Percentiles rank a stretch among this genome's conserved stretches.
phyloP scores from a whole-genome alignment of 2,329 filamentous ascomycete genomes.

The Hymenoscyphus scutula region DNA sequence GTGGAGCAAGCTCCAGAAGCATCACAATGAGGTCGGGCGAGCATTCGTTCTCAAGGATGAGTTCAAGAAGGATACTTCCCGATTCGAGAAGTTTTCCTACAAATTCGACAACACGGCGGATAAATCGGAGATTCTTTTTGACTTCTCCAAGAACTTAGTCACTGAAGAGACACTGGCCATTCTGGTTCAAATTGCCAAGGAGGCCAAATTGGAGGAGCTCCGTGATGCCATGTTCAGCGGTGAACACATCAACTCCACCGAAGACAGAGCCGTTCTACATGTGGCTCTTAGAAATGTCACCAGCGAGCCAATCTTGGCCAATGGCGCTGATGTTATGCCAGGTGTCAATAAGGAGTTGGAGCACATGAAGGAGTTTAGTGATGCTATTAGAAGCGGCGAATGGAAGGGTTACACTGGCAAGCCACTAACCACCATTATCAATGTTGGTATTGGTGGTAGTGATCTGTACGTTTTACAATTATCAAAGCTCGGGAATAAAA shows the following conservation, averaged over 20 bases:
- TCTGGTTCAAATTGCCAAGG: slow-evolving; percentile 84
- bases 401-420: slow-evolving; percentile 99
- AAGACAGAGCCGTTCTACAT: slow-evolving; percentile 94
- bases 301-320: slow-evolving; percentile 78
- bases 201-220: slow-evolving; percentile 88
- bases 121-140: slow-evolving; percentile 85
- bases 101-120: slow-evolving; percentile 78
- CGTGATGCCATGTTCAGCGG: slow-evolving; percentile 97
- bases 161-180: slow-evolving; percentile 87
- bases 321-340: slow-evolving; percentile 90
- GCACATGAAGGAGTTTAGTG: slow-evolving; percentile 98
- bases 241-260: slow-evolving; percentile 99
- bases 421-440: slow-evolving; percentile 94
- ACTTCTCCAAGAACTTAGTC: slow-evolving; percentile 99
- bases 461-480: slow-evolving; percentile 72
- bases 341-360: slow-evolving; percentile 87
- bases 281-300: slow-evolving; percentile 86
- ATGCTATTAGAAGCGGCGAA: slow-evolving; percentile 87
- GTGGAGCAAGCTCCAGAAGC: slow-evolving; percentile 88
- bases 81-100: slow-evolving; percentile 87
- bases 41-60: slow-evolving; percentile 90
- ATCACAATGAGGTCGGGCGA: slow-evolving; percentile 83
- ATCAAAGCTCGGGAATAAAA: background rate
- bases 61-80: slow-evolving; percentile 82
- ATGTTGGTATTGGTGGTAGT: slow-evolving; percentile 96